phyloP scores from a whole-genome alignment of 345 rosid genomes.

The Psidium friedrichsthalianum region DNA sequence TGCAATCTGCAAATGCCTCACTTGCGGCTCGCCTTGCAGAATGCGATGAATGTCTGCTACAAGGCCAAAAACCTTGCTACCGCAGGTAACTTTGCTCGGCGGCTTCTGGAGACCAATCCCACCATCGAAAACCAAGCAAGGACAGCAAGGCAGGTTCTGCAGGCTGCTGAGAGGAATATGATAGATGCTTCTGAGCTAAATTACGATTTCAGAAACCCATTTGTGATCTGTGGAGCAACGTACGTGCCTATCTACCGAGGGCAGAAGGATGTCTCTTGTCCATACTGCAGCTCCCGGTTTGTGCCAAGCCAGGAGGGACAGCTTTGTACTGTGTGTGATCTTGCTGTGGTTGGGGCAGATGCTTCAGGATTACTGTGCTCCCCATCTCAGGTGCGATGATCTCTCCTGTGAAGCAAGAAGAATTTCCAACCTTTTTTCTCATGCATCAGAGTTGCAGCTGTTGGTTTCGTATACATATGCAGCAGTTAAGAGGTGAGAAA shows the following conservation, averaged over 20 bases:
- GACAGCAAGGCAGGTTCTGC: constrained; percentile 71
- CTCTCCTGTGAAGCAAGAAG: neutral
- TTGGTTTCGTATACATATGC: neutral
- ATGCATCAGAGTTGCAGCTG: neutral
- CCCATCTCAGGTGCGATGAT: constrained; percentile 65
- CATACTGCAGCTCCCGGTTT: constrained; percentile 73
- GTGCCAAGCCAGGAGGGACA: constrained; percentile 68
- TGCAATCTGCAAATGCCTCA: constrained; percentile 85
- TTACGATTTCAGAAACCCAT: constrained; percentile 92
- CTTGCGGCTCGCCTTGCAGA: constrained; percentile 59
- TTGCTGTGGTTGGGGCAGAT: constrained; percentile 79
- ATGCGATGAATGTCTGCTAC: constrained; percentile 75
- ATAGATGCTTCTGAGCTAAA: constrained; percentile 53
- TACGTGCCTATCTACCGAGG: constrained; percentile 90
- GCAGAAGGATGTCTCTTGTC: constrained; percentile 77
- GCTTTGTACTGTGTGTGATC: constrained; percentile 69
- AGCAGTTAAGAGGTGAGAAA: neutral
- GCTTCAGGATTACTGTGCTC: constrained; percentile 92
- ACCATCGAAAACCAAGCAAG: constrained; percentile 62
- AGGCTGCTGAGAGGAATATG: constrained; percentile 77
- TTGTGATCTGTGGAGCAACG: constrained; percentile 83
- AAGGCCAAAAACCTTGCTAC: constrained; percentile 72
- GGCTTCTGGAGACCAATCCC: constrained; percentile 73
- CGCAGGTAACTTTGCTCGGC: constrained; percentile 72
- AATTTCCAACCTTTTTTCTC: neutral